Conservation (phyloP, 2,329 filamentous ascomycete genomes). For the Arthroderma sp. region DNA sequence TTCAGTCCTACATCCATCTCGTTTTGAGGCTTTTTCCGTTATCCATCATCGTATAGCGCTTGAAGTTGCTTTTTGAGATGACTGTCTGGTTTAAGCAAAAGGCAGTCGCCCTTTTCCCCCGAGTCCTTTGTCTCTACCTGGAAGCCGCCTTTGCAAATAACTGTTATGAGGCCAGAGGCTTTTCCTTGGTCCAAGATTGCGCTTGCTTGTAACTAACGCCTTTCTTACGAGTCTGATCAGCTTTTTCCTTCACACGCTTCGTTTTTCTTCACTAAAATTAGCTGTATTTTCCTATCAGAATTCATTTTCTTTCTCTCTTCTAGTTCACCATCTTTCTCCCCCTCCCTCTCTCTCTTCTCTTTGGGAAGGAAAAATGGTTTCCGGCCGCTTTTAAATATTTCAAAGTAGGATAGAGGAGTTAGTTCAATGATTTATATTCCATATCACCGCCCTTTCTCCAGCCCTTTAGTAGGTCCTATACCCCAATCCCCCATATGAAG, state of each 20-base stretch:
- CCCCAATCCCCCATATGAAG: no score
- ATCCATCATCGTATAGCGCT: neutral
- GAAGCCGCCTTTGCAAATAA: neutral
- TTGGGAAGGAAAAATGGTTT: neutral
- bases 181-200: neutral
- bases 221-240: slow-evolving; percentile 1
- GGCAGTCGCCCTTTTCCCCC: neutral
- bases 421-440: neutral
- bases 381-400: neutral
- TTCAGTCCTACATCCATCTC: neutral
- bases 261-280: neutral
- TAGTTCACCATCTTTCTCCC: neutral
- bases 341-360: neutral
- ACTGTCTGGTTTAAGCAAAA: neutral
- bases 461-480: no score
- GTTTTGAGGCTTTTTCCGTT: neutral
- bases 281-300: neutral
- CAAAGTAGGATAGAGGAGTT: slow-evolving; percentile 3
- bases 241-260: neutral
- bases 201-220: slow-evolving; percentile 1
- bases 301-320: neutral
- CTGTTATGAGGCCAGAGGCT: neutral
- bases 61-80: neutral
- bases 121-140: neutral
- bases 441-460: no score